These are phyloP conservation scores for Centella asiatica DNA, from an alignment of 129 eudicot genomes.

Conservation along the genomic window DNA sequence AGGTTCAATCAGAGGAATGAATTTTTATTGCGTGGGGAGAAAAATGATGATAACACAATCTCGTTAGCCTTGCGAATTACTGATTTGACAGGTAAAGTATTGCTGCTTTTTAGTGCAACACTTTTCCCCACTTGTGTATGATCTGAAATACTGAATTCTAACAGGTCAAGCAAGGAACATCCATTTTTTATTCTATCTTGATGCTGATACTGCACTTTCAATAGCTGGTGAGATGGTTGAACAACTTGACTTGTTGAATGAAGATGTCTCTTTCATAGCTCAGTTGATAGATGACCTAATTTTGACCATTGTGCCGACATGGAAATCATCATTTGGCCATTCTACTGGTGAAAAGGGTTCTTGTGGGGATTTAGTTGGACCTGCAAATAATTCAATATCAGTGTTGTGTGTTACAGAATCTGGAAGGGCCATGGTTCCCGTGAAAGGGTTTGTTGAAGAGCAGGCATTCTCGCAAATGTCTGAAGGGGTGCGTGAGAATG, in stretches of 20 bases:
- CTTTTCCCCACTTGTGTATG: not conserved
- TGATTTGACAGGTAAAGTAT: conserved; percentile 31
- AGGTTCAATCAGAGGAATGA: conserved; percentile 32
- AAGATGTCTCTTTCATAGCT: conserved; percentile 47
- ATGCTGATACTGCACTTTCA: conserved; percentile 45
- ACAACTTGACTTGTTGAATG: conserved; percentile 37
- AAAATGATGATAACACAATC: conserved; percentile 35
- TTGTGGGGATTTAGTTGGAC: not conserved
- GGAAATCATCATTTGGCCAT: conserved; percentile 35
- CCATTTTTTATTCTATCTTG: conserved; percentile 41
- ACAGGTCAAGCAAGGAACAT: conserved; percentile 45
- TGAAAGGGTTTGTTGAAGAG: not conserved
- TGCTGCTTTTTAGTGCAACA: not conserved
- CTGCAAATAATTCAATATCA: conserved; percentile 16
- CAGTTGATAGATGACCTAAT: conserved; percentile 54
- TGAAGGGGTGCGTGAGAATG: not conserved
- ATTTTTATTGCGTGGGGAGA: conserved; percentile 45
- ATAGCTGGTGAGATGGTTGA: conserved; percentile 78
- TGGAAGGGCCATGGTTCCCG: not conserved
- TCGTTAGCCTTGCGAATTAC: conserved; percentile 37
- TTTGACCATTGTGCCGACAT: conserved; percentile 34
- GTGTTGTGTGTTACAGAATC: not conserved
- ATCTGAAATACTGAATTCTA: not conserved
- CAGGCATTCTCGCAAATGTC: not conserved
- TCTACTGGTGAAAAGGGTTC: conserved; percentile 6